A percentile compares a stretch with the other conserved stretches of the same genome.
These are phyloP conservation scores for Uromyces viciae-fabae DNA, from an alignment of 1,284 basidiomycete genomes.

Conservation along the genomic window DNA sequence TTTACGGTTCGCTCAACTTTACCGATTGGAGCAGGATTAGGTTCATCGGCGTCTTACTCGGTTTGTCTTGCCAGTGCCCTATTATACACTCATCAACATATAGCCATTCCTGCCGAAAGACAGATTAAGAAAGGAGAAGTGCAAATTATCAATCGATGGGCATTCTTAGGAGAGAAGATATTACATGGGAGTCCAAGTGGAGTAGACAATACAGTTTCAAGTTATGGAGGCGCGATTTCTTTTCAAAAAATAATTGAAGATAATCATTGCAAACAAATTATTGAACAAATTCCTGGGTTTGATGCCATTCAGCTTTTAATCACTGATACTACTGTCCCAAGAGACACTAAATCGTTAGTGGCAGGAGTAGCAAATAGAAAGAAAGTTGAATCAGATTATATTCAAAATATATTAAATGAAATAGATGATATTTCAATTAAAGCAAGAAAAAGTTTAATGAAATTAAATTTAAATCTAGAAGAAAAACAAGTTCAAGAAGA, in stretches of 20 bases:
- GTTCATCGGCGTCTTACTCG: conserved; percentile 93
- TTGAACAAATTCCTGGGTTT: conserved; percentile 79
- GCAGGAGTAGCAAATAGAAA: conserved; percentile 77
- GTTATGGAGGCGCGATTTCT: conserved; percentile 86
- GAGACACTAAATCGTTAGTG: conserved; percentile 92
- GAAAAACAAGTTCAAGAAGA: conserved; percentile 66
- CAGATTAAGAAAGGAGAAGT: conserved; percentile 62
- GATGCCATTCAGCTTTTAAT: conserved; percentile 67
- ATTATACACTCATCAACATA: conserved; percentile 59
- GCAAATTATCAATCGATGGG: conserved; percentile 82
- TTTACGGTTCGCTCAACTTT: conserved; percentile 84
- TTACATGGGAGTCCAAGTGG: conserved; percentile 96
- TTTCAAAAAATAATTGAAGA: conserved; percentile 66
- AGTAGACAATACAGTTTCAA: conserved; percentile 91
- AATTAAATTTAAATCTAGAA: conserved; percentile 47
- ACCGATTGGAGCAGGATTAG: conserved; percentile 96
- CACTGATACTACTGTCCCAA: conserved; percentile 84
- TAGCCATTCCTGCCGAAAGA: conserved; percentile 61
- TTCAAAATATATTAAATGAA: conserved; percentile 46
- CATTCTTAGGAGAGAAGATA: conserved; percentile 92
- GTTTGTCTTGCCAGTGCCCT: conserved; percentile 77
- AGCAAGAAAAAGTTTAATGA: conserved; percentile 49
- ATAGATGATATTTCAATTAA: conserved; percentile 49
- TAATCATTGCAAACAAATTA: conserved; percentile 64
- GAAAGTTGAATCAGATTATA: conserved; percentile 60